Conservation (phyloP, 768 basidiomycete genomes). For the Mycena haematopus region DNA sequence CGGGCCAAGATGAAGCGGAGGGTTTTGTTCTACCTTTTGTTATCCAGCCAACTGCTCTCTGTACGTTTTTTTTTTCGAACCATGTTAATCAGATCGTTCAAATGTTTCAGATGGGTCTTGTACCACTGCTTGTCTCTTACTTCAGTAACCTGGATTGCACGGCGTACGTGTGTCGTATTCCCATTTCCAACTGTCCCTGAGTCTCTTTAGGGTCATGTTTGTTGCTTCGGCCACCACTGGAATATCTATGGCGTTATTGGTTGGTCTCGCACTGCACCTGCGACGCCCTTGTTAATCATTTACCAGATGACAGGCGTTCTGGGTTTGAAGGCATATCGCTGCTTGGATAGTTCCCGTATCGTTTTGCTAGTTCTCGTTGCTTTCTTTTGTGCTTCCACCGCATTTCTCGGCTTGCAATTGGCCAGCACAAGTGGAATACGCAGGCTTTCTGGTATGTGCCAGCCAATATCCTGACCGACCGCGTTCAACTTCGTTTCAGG, state of each 20-base stretch:
- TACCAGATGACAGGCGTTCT: constrained; percentile 65
- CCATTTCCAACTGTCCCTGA: background rate
- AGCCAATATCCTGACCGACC: background rate
- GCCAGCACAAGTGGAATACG: constrained; percentile 45
- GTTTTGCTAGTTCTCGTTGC: constrained; percentile 51
- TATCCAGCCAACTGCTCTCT: constrained; percentile 61
- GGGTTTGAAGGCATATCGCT: constrained; percentile 71
- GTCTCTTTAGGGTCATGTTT: constrained; percentile 41
- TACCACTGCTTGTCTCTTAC: constrained; percentile 48
- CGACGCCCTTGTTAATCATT: background rate
- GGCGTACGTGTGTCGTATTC: constrained; percentile 45
- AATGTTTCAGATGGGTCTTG: constrained; percentile 24
- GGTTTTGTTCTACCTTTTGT: constrained; percentile 61
- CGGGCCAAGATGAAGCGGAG: constrained; percentile 64
- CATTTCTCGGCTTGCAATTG: constrained; percentile 50
- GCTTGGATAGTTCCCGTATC: constrained; percentile 63
- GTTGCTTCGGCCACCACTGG: constrained; percentile 44
- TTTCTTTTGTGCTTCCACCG: constrained; percentile 50
- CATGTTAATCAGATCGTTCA: background rate
- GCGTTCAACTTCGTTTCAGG: constrained; percentile 40
- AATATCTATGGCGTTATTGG: constrained; percentile 48
- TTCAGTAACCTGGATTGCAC: constrained; percentile 53
- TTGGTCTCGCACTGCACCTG: constrained; percentile 28
- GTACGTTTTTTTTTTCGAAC: constrained; percentile 4
- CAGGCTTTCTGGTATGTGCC: constrained; percentile 53